A percentile compares a stretch with the other conserved stretches of the same genome.
Evolutionary conservation across 169 alveolate genomes (phyloP).

Genomic region (Miamiensis avidus): DNA sequence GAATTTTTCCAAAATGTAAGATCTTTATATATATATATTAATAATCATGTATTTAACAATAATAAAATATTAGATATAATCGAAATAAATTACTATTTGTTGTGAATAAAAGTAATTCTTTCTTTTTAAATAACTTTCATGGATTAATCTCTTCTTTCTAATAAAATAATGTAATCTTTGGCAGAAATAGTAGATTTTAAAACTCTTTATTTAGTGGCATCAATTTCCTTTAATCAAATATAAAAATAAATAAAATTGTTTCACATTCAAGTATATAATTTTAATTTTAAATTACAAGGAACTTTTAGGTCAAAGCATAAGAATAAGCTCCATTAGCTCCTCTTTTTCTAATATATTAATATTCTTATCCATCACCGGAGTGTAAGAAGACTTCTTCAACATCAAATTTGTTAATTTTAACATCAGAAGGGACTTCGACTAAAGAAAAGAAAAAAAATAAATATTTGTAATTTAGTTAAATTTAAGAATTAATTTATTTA

Average conservation of each 20-base stretch:
- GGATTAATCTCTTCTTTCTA: background rate
- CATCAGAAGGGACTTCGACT: conserved; percentile 27
- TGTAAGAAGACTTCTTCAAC: conserved; percentile 26
- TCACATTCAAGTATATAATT: too few relatives aligned
- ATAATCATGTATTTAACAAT: background rate
- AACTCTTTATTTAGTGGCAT: background rate
- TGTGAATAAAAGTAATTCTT: conserved; percentile 15
- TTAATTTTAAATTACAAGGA: background rate
- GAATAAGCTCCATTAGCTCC: conserved; percentile 22
- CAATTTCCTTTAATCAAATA: conserved; percentile 1
- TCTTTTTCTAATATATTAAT: conserved; percentile 26
- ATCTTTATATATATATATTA: background rate
- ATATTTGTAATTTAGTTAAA: background rate
- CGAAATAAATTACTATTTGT: background rate
- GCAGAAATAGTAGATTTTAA: conserved; percentile 23
- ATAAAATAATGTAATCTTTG: conserved; percentile 7
- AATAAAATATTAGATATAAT: background rate
- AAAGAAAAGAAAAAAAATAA: background rate
- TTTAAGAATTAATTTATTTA: too few relatives aligned
- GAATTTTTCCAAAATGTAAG: conserved; percentile 14
- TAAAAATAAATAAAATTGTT: too few relatives aligned
- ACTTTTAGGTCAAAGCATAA: background rate
- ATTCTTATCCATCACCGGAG: conserved; percentile 1
- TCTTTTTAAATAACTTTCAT: background rate
- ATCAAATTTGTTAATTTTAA: conserved; percentile 3